Percentiles rank a stretch among this genome's conserved stretches.
Conservation (phyloP, 2,329 filamentous ascomycete genomes). For the Aspergillus fijiensis region DNA sequence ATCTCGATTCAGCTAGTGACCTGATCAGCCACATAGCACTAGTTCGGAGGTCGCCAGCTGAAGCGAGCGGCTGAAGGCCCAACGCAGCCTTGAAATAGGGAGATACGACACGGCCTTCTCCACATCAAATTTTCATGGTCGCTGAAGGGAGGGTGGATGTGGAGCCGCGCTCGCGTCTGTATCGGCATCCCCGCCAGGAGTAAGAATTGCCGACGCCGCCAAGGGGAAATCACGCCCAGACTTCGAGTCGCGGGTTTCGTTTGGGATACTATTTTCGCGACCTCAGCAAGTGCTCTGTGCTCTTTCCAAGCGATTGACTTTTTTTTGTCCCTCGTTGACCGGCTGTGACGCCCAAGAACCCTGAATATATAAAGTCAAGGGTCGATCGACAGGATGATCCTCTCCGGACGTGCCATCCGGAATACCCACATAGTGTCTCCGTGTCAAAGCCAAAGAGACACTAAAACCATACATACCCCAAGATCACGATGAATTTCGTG, state of each 20-base stretch:
- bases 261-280: not conserved
- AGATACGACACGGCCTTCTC: no score
- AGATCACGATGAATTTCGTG: not conserved
- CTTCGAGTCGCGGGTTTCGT: no score
- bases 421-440: not conserved
- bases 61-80: not conserved
- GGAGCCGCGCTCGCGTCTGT: no score
- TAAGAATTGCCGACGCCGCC: not conserved
- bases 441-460: not conserved
- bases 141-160: no score
- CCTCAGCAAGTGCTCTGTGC: not conserved
- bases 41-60: not conserved
- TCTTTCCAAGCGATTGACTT: not conserved
- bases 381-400: not conserved
- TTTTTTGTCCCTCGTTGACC: not conserved
- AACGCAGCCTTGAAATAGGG: no score
- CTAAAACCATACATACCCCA: no score
- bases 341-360: not conserved
- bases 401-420: not conserved
- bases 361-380: not conserved
- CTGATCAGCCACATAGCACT: not conserved
- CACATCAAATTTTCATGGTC: no score
- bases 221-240: no score
- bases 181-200: not conserved
- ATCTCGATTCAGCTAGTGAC: not conserved